Evolutionary conservation across 192 early-diverging fungal species (phyloP).

Genomic region (Podochytrium sp.): DNA sequence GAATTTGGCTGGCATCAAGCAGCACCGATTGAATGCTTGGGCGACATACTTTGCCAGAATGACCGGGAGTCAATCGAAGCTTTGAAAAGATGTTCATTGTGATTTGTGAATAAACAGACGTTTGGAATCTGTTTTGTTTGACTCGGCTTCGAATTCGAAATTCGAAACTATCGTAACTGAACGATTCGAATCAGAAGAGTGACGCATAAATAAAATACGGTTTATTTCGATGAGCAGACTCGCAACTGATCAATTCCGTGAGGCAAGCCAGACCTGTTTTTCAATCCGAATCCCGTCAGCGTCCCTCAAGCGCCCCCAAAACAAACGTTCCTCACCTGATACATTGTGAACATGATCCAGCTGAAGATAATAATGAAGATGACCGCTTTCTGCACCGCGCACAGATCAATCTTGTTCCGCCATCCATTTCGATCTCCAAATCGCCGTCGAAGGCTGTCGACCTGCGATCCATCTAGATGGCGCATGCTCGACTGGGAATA

Average conservation of each 20-base stretch:
- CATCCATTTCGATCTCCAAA: no score
- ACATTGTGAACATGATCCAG: slow-evolving; percentile 21
- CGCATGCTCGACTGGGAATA: no score
- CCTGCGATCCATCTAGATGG: no score
- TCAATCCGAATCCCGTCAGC: no score
- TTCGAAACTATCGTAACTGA: not conserved
- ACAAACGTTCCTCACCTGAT: not conserved
- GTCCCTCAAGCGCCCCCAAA: not conserved
- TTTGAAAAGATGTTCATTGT: no score
- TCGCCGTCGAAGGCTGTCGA: no score
- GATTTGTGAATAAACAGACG: not conserved
- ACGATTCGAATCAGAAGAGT: not conserved
- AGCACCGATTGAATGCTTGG: slow-evolving; percentile 33
- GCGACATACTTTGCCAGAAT: slow-evolving; percentile 5
- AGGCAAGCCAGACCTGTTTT: not conserved
- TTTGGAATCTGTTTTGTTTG: not conserved
- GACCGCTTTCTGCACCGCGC: slow-evolving; percentile 7
- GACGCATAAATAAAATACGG: no score
- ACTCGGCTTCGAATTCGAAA: not conserved
- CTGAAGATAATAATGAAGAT: not conserved
- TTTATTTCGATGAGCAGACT: not conserved
- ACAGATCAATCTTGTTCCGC: not conserved
- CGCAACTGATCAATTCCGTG: not conserved
- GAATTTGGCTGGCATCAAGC: slow-evolving; percentile 30
- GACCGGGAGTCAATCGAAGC: not conserved